Percentiles rank a stretch among this genome's conserved stretches.
Conservation (phyloP, 83 land plant genomes). For the Picea mariana region DNA sequence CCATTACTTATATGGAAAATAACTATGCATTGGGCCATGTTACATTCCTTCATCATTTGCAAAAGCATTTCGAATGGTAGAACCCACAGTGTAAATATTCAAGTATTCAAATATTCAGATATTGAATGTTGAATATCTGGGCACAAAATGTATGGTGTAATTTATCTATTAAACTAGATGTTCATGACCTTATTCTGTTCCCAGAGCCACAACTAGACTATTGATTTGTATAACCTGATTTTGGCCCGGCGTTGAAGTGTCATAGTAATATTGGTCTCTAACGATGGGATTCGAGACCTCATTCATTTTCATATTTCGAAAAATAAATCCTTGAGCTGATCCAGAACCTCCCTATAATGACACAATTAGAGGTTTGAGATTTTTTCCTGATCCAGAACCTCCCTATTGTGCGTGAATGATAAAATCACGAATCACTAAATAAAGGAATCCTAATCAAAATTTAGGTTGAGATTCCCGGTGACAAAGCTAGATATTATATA, state of each 20-base stretch:
- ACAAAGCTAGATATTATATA: too few relatives aligned
- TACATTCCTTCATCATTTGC: too few relatives aligned
- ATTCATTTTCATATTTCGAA: slow-evolving; percentile 43
- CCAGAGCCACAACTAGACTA: too few relatives aligned
- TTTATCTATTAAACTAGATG: too few relatives aligned
- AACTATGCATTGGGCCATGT: too few relatives aligned
- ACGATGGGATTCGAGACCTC: slow-evolving; percentile 67
- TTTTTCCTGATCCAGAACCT: neutral
- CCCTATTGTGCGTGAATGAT: neutral
- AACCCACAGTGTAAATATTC: too few relatives aligned
- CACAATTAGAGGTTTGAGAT: neutral
- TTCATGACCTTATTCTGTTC: too few relatives aligned
- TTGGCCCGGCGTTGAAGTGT: slow-evolving; percentile 29
- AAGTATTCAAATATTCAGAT: too few relatives aligned
- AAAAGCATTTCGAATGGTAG: too few relatives aligned
- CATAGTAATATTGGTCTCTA: slow-evolving; percentile 67
- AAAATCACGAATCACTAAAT: neutral
- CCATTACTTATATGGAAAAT: too few relatives aligned
- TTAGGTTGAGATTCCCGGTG: neutral
- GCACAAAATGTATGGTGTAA: too few relatives aligned
- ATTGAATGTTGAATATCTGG: too few relatives aligned
- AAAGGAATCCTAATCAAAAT: neutral
- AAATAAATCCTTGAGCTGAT: slow-evolving; percentile 33
- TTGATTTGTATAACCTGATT: slow-evolving; percentile 40
- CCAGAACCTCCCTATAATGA: slow-evolving; percentile 52